Conservation (phyloP, 306 rosid genomes). For the Argentina anserina region DNA sequence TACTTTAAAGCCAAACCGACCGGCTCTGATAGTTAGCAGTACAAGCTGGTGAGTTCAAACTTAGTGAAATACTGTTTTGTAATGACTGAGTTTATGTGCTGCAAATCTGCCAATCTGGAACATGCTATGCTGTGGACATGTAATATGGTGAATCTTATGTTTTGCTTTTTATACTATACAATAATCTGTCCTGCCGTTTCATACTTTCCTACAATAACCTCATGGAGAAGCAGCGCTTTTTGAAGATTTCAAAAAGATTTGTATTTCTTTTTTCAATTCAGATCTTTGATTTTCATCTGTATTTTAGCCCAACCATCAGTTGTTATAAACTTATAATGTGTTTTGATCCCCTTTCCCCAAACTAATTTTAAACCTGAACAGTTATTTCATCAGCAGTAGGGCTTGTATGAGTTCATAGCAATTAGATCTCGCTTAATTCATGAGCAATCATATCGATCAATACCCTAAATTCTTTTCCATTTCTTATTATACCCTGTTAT, state of each 20-base stretch:
- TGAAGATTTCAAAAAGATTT: background rate
- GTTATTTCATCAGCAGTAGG: background rate
- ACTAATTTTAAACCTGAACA: background rate
- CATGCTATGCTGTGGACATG: background rate
- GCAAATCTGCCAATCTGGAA: background rate
- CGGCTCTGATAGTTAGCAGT: slow-evolving; percentile 94
- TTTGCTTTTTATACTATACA: background rate
- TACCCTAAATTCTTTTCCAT: background rate
- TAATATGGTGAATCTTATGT: background rate
- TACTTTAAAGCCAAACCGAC: slow-evolving; percentile 60
- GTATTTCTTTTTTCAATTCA: background rate
- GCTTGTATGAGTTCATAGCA: background rate
- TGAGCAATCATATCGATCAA: background rate
- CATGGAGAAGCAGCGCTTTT: background rate
- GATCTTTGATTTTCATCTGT: background rate
- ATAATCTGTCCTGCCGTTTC: background rate
- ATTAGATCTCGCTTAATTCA: no score
- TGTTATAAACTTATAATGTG: background rate
- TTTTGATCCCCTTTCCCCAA: background rate
- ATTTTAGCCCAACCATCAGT: background rate
- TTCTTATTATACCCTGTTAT: background rate
- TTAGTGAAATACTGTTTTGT: background rate
- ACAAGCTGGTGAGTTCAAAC: slow-evolving; percentile 76
- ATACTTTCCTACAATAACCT: background rate
- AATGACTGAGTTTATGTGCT: background rate